Base-by-base conservation (phyloP, 202 grass and related monocot species). In the Carex arenaria region DNA sequence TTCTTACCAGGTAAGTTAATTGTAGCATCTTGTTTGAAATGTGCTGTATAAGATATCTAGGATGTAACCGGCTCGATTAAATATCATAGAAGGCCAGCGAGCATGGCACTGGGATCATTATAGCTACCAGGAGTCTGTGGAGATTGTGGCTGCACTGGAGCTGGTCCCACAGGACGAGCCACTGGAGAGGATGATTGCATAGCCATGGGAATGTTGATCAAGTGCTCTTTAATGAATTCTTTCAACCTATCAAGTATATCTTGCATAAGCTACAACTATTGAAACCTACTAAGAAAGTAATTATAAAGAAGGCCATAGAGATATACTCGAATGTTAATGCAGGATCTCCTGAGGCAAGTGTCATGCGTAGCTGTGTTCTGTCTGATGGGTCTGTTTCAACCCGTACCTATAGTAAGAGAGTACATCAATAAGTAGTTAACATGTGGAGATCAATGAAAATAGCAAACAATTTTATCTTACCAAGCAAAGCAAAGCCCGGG, bases 331-430 rank as follows among this genome's bases (percentile, higher is more conserved):
- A 96, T 86, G 96, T 99, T 90, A 99, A 89, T 79, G 84, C 63
- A 71, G 92, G 96, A 90, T 99, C 93, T 84, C 96, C 96, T 6
- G 96, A 95, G 73, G 89, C 93, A 66, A 96, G 77, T 40, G 96
- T 99, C 69, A 99, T 88, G 80, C 96, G 89, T 78, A 99, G 93
- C 66, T 99, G 96, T 30, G 89, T 96, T 89, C 96, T 94, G 68
- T 99, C 96, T 71, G 94, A 89, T 71, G 96, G 93, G 83, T 99
- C 96, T 52, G 96, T 99, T 89, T 99, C 96, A 54, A 99, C 83
- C 90, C 96, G 93, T 22, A 96, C 56, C 96, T 99, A 80, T 7
- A 86, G 74, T 19, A 57, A 78, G 17, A 60, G 15, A 60, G 54
- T 20, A 78, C 47, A 78, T 60, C 30, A 78, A 32, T 38, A 60